A percentile compares a stretch with the other conserved stretches of the same genome.
Evolutionary conservation across 345 rosid species (phyloP).

Genomic region (Citrus unshiu): DNA sequence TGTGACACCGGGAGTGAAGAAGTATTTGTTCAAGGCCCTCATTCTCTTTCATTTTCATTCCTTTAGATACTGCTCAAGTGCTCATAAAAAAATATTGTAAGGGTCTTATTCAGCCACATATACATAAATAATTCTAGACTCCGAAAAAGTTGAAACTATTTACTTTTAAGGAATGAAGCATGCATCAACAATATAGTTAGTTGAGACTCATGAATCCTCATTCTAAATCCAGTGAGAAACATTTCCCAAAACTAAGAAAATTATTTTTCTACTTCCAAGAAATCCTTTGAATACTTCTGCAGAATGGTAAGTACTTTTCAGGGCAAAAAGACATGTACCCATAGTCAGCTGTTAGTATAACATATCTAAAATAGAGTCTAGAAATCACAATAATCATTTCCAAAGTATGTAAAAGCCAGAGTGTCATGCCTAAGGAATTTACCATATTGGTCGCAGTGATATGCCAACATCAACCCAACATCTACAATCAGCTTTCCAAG

Average conservation of each 20-base stretch:
- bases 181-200: neutral
- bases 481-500: slow-evolving; percentile 77
- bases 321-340: neutral
- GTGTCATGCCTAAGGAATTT: slow-evolving; percentile 16
- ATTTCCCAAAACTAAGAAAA: neutral
- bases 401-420: neutral
- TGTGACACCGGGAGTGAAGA: slow-evolving; percentile 73
- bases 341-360: too few relatives aligned
- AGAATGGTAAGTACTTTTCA: neutral
- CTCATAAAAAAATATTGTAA: slow-evolving; percentile 3
- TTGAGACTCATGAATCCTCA: neutral
- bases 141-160: neutral
- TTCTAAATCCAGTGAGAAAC: neutral
- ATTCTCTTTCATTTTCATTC: slow-evolving; percentile 30
- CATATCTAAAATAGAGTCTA: neutral
- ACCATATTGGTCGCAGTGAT: slow-evolving; percentile 92
- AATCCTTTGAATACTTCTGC: neutral
- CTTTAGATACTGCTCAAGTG: slow-evolving; percentile 53
- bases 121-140: neutral
- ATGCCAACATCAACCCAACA: slow-evolving; percentile 78
- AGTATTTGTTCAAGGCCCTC: slow-evolving; percentile 70
- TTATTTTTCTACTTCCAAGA: neutral
- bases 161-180: neutral
- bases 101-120: neutral
- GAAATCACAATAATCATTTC: neutral